phyloP scores from a whole-genome alignment of 208 protist genomes.

The Kentomonas sorsogonicus region DNA sequence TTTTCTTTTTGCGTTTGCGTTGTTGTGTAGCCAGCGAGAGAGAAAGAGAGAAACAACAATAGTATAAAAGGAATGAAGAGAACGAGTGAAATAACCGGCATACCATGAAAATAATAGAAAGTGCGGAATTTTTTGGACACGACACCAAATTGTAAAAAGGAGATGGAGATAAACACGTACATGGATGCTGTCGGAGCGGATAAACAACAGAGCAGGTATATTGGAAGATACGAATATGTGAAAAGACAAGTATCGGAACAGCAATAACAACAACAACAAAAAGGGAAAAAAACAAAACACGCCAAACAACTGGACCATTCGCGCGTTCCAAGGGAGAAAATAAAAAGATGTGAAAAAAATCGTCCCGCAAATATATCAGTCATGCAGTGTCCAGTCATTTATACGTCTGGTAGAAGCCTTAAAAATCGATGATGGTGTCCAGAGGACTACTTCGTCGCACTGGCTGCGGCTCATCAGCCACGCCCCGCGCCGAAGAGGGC shows the following conservation, averaged over 20 bases:
- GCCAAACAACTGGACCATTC: neutral
- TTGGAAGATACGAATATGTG: too few species aligned
- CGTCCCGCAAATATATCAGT: neutral
- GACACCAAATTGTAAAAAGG: too few species aligned
- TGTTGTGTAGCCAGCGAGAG: neutral
- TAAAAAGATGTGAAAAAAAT: neutral
- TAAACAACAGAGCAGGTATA: too few species aligned
- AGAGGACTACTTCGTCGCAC: constrained; percentile 16
- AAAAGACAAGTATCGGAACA: neutral
- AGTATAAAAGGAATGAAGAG: neutral
- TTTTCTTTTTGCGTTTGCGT: too few species aligned
- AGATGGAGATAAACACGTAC: too few species aligned
- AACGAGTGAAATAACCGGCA: neutral
- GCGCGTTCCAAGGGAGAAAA: neutral
- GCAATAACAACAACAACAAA: constrained; percentile 4
- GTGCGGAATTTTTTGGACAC: too few species aligned
- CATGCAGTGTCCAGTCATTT: too few species aligned
- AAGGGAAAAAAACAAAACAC: neutral
- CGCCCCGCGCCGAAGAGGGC: too few species aligned
- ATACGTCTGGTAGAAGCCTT: neutral
- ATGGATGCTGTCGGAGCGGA: too few species aligned
- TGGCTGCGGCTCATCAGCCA: too few species aligned
- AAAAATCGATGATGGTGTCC: constrained; percentile 24
- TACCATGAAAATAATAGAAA: too few species aligned
- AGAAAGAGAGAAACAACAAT: neutral